Percentiles rank a stretch among this genome's conserved stretches.
Conservation (phyloP, 1,284 basidiomycete species). For the Rhodotorula sp. region DNA sequence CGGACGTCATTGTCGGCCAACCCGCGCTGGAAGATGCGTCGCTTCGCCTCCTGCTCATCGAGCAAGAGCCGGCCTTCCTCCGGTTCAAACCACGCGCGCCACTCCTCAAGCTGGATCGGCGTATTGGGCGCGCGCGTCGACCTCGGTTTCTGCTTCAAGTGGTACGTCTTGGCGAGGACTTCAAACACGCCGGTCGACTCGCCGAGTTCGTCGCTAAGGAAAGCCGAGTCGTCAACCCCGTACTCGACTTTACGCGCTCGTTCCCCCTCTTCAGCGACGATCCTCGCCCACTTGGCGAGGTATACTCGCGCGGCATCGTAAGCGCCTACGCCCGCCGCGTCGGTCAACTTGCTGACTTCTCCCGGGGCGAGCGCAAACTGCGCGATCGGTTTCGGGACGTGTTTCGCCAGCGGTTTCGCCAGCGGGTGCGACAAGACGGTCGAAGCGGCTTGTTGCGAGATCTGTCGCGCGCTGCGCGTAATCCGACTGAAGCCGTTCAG, state of each 20-base stretch:
- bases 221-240: slow-evolving; percentile 39
- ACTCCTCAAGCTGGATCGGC: slow-evolving; percentile 68
- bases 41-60: slow-evolving; percentile 64
- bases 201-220: slow-evolving; percentile 62
- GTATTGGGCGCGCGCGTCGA: slow-evolving; percentile 48
- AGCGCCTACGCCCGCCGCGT: slow-evolving; percentile 71
- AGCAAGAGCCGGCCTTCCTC: slow-evolving; percentile 66
- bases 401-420: slow-evolving; percentile 88
- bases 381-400: slow-evolving; percentile 84
- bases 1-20: slow-evolving; percentile 59
- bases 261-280: slow-evolving; percentile 94
- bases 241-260: slow-evolving; percentile 71
- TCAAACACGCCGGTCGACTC: slow-evolving; percentile 79
- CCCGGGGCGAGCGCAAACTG: slow-evolving; percentile 63
- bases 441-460: slow-evolving; percentile 71
- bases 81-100: slow-evolving; percentile 65
- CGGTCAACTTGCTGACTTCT: slow-evolving; percentile 45
- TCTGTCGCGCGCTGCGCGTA: slow-evolving; percentile 55
- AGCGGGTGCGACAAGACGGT: slow-evolving; percentile 86
- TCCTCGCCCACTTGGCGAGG: slow-evolving; percentile 91
- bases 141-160: slow-evolving; percentile 32
- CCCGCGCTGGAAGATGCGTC: slow-evolving; percentile 73
- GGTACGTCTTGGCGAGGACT: slow-evolving; percentile 56
- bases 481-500: slow-evolving; percentile 44
- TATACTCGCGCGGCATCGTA: slow-evolving; percentile 96